phyloP scores from a whole-genome alignment of 2,329 filamentous ascomycete genomes.

The Juglanconis sp. region DNA sequence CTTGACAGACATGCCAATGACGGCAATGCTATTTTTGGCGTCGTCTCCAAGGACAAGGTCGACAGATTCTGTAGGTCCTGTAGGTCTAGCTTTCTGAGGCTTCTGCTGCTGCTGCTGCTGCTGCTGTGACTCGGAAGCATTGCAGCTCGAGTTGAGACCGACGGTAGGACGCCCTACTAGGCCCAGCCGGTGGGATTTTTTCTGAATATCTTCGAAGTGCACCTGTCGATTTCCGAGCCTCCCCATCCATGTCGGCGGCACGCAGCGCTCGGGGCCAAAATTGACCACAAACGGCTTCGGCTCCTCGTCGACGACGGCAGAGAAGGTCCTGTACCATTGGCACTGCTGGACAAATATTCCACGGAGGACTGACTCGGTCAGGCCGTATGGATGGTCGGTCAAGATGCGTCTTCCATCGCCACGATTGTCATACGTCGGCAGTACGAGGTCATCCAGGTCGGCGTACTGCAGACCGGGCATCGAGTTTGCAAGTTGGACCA shows the following conservation, averaged over 20 bases:
- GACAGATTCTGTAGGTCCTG: no score
- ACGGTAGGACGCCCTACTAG: no score
- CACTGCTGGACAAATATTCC: slow-evolving; percentile 32
- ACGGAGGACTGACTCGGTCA: slow-evolving; percentile 24
- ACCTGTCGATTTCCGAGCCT: slow-evolving; percentile 20
- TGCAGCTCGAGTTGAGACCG: no score
- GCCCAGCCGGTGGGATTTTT: no score
- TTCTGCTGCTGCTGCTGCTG: neutral
- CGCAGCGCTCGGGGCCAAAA: slow-evolving; percentile 34
- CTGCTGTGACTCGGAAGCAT: no score
- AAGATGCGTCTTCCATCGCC: neutral
- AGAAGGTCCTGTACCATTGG: slow-evolving; percentile 33
- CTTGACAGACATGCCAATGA: slow-evolving; percentile 35
- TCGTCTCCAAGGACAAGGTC: no score
- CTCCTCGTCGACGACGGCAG: neutral
- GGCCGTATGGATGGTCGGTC: neutral
- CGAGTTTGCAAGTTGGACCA: slow-evolving; percentile 27
- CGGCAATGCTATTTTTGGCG: slow-evolving; percentile 29
- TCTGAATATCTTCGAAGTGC: slow-evolving; percentile 15
- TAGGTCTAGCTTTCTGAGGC: no score
- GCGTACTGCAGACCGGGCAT: slow-evolving; percentile 30
- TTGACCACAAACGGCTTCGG: slow-evolving; percentile 2
- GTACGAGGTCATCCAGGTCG: slow-evolving; percentile 24
- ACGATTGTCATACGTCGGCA: slow-evolving; percentile 22
- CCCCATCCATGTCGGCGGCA: slow-evolving; percentile 30